Conservation (phyloP, 768 basidiomycete species). For the Pulveroboletus sp. region DNA sequence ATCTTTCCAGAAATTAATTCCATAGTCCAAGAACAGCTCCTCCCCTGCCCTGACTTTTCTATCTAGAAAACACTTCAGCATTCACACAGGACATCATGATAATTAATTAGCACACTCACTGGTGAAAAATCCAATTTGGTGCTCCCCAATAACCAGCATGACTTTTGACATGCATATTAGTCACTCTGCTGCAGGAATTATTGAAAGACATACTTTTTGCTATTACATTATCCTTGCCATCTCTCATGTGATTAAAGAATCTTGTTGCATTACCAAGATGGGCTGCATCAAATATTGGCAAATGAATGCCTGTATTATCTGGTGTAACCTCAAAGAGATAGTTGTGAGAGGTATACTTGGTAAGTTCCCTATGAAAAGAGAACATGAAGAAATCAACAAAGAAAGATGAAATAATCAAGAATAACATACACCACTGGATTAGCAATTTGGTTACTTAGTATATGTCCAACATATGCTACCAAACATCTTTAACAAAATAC, state of each 20-base stretch:
- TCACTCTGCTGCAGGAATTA: background rate
- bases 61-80: conserved; percentile 9
- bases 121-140: conserved; percentile 34
- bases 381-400: background rate
- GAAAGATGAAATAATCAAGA: background rate
- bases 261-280: conserved; percentile 40
- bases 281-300: conserved; percentile 34
- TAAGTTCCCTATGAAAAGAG: conserved; percentile 8
- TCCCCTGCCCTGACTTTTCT: conserved; percentile 26
- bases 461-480: conserved; percentile 40
- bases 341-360: conserved; percentile 22
- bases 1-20: conserved; percentile 24
- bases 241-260: conserved; percentile 37
- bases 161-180: conserved; percentile 12
- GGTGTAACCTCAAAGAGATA: conserved; percentile 31
- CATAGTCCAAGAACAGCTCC: conserved; percentile 37
- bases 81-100: background rate
- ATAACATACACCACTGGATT: conserved; percentile 1
- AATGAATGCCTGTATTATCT: background rate
- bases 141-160: conserved; percentile 30
- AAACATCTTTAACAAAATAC: background rate
- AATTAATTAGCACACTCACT: conserved; percentile 22
- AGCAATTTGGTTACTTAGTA: conserved; percentile 15
- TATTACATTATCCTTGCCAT: conserved; percentile 11
- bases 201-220: conserved; percentile 24